A percentile compares a stretch with the other conserved stretches of the same genome.
Evolutionary conservation across 2,329 filamentous ascomycete genomes (phyloP).

Genomic region (Acarospora socialis): DNA sequence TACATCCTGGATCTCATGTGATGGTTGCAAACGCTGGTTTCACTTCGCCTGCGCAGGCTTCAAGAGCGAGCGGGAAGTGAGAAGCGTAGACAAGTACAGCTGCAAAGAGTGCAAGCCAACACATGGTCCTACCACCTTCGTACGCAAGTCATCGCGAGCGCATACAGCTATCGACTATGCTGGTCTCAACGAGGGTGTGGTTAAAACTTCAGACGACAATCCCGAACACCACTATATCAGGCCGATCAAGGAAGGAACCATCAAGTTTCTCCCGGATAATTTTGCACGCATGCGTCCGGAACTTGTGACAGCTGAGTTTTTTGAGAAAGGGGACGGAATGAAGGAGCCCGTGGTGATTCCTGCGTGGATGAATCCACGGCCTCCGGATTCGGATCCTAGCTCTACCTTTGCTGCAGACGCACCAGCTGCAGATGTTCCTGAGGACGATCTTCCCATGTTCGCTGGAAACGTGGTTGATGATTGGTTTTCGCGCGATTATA

Average conservation of each 20-base stretch:
- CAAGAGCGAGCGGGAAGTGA: slow-evolving; percentile 47
- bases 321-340: slow-evolving; percentile 49
- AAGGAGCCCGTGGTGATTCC: slow-evolving; percentile 54
- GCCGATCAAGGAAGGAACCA: slow-evolving; percentile 50
- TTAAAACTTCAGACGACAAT: slow-evolving; percentile 50
- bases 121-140: slow-evolving; percentile 50
- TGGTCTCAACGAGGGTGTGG: slow-evolving; percentile 49
- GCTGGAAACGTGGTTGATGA: slow-evolving; percentile 16
- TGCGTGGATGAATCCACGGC: slow-evolving; percentile 43
- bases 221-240: slow-evolving; percentile 55
- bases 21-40: slow-evolving; percentile 55
- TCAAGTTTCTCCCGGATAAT: slow-evolving; percentile 44
- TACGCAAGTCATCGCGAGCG: slow-evolving; percentile 51
- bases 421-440: slow-evolving; percentile 18
- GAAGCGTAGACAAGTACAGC: slow-evolving; percentile 54
- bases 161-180: slow-evolving; percentile 55
- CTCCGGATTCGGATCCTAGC: slow-evolving; percentile 22
- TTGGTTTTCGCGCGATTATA: slow-evolving; percentile 14
- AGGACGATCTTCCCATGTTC: slow-evolving; percentile 8
- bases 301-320: slow-evolving; percentile 46
- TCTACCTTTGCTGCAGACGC: slow-evolving; percentile 19
- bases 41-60: slow-evolving; percentile 54
- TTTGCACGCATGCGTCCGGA: slow-evolving; percentile 52
- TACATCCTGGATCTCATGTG: slow-evolving; percentile 48
- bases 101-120: slow-evolving; percentile 44